A percentile compares a stretch with the other conserved stretches of the same genome.
These are phyloP conservation scores for Cyanophora paradoxa DNA, from an alignment of 78 protist genomes.

Conservation along the genomic window DNA sequence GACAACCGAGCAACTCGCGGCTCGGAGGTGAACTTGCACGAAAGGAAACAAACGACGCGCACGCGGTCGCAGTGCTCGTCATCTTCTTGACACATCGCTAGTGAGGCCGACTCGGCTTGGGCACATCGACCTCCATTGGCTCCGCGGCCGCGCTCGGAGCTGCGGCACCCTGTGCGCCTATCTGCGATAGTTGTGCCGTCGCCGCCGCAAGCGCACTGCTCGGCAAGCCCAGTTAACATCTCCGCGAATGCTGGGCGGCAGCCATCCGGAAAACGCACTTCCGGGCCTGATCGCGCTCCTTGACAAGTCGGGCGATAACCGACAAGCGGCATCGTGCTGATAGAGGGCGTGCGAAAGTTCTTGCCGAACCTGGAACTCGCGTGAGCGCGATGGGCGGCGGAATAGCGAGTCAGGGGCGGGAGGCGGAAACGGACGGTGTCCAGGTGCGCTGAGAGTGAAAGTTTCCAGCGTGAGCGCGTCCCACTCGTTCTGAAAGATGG, in stretches of 20 bases:
- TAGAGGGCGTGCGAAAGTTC: slow-evolving; percentile 92
- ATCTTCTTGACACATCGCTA: background rate
- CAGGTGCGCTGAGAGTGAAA: slow-evolving; percentile 69
- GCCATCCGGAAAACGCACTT: slow-evolving; percentile 11
- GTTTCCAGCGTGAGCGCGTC: slow-evolving; percentile 90
- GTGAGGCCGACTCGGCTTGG: background rate
- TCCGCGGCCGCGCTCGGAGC: slow-evolving; percentile 11
- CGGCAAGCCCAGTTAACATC: too few species aligned
- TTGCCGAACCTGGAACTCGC: slow-evolving; percentile 55
- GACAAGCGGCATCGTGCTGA: slow-evolving; percentile 97
- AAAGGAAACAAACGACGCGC: background rate
- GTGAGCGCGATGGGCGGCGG: too few species aligned
- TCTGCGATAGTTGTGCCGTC: background rate
- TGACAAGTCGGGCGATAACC: slow-evolving; percentile 93
- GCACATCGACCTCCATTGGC: background rate
- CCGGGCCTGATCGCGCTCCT: slow-evolving; percentile 88
- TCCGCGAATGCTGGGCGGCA: background rate
- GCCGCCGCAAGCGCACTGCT: background rate
- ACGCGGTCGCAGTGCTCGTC: slow-evolving; percentile 21
- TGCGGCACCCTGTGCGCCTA: background rate
- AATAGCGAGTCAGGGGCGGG: too few species aligned
- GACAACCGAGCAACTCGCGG: slow-evolving; percentile 31
- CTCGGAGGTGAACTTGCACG: background rate
- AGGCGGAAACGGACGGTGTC: too few species aligned
- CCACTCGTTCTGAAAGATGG: slow-evolving; percentile 91